phyloP scores from a whole-genome alignment of 2,329 filamentous ascomycete genomes.

The Trichoderma cornu-damae region DNA sequence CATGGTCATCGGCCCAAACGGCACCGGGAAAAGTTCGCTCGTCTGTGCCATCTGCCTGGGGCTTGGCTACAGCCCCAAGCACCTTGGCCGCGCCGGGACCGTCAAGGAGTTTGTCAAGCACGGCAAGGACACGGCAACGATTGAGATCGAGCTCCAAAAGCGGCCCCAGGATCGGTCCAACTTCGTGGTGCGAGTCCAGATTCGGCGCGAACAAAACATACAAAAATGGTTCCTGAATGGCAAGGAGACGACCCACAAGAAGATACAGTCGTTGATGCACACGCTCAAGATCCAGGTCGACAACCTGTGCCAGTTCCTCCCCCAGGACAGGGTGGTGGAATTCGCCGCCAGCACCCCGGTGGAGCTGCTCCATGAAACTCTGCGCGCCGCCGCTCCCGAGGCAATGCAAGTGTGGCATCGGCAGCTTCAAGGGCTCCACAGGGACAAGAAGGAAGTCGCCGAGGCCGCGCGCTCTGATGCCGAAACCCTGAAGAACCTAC shows the following conservation, averaged over 20 bases:
- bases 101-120: constrained; percentile 92
- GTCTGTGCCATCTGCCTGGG: constrained; percentile 96
- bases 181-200: constrained; percentile 67
- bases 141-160: constrained; percentile 85
- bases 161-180: constrained; percentile 57
- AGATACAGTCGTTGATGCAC: constrained; percentile 61
- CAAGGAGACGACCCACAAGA: constrained; percentile 54
- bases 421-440: constrained; percentile 64
- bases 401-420: constrained; percentile 77
- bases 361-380: constrained; percentile 77
- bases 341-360: constrained; percentile 81
- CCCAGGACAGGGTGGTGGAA: constrained; percentile 91
- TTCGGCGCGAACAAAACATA: constrained; percentile 76
- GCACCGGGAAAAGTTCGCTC: constrained; percentile 93
- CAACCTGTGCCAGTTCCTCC: constrained; percentile 94
- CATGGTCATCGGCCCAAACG: constrained; percentile 99
- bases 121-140: constrained; percentile 67
- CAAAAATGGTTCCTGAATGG: constrained; percentile 75
- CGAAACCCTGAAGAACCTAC: constrained; percentile 60
- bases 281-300: constrained; percentile 88
- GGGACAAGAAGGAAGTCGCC: constrained; percentile 59
- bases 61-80: constrained; percentile 74
- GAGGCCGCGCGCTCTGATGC: constrained; percentile 52
- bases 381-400: constrained; percentile 77
- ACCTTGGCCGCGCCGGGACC: constrained; percentile 79